Percentiles rank a stretch among this genome's conserved stretches.
Conservation (phyloP, 1,284 basidiomycete genomes). For the Boletellus dicymbophilus region DNA sequence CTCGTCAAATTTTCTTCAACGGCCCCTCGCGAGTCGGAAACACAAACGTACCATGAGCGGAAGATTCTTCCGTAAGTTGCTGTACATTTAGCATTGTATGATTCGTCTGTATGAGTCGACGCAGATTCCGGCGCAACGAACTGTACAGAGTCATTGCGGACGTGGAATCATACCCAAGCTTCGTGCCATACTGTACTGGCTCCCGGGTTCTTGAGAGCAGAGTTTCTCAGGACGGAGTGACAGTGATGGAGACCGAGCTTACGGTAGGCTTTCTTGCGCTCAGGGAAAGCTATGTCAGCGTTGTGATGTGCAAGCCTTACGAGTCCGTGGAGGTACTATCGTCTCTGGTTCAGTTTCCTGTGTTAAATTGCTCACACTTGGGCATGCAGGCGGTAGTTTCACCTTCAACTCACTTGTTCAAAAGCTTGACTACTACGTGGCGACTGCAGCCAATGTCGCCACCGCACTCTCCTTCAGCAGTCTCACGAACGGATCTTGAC, state of each 20-base stretch:
- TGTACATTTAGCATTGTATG: not conserved
- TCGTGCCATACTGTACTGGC: constrained; percentile 87
- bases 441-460: constrained; percentile 60
- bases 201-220: constrained; percentile 63
- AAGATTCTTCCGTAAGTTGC: constrained; percentile 79
- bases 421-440: constrained; percentile 83
- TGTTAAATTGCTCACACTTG: constrained; percentile 2
- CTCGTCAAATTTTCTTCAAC: constrained; percentile 43
- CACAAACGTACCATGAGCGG: constrained; percentile 56
- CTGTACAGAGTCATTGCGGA: constrained; percentile 89
- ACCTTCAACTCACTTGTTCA: constrained; percentile 85
- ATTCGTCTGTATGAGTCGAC: constrained; percentile 24
- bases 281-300: constrained; percentile 86
- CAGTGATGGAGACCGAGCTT: constrained; percentile 80
- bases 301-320: constrained; percentile 77
- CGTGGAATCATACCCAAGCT: constrained; percentile 82
- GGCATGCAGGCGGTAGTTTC: constrained; percentile 67
- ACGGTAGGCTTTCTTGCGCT: constrained; percentile 89
- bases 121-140: constrained; percentile 72
- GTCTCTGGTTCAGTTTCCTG: not conserved
- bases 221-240: constrained; percentile 37
- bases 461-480: not conserved
- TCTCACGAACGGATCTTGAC: constrained; percentile 8
- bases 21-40: constrained; percentile 33
- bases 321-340: constrained; percentile 68